Conservation (phyloP, 2,329 filamentous ascomycete genomes). For the Cercospora zeina region DNA sequence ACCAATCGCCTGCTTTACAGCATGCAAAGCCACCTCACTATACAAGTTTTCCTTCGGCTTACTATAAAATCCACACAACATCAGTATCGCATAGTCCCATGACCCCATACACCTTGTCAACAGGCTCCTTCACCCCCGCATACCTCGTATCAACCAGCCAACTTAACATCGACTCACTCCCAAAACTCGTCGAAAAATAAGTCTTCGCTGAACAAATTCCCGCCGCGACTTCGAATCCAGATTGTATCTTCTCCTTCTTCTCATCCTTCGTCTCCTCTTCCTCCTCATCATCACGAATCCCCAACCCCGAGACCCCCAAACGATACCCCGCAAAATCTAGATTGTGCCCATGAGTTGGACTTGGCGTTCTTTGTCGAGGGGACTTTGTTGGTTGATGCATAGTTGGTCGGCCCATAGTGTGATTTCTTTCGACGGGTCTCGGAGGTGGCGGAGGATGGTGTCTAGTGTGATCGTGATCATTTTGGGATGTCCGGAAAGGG, state of each 20-base stretch:
- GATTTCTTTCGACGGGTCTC: neutral
- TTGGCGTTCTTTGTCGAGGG: neutral
- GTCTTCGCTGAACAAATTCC: neutral
- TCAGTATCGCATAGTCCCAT: neutral
- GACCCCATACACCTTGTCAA: neutral
- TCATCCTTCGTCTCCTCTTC: neutral
- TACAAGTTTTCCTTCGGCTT: constrained; percentile 5
- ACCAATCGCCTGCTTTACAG: neutral
- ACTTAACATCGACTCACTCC: neutral
- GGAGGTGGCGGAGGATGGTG: neutral
- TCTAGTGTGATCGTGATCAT: neutral
- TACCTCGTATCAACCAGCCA: neutral
- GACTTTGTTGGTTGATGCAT: neutral
- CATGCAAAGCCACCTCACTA: neutral
- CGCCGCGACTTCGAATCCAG: neutral
- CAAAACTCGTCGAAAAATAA: neutral
- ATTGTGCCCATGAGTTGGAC: neutral
- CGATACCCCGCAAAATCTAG: neutral
- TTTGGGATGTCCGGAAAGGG: neutral
- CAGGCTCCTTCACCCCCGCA: neutral
- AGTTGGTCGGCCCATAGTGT: neutral
- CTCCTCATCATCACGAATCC: neutral
- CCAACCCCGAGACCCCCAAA: neutral
- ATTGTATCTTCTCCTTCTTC: neutral
- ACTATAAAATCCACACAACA: neutral